These are phyloP conservation scores for Parietichytrium sp. DNA, from an alignment of 108 stramenopile species.

Conservation along the genomic window DNA sequence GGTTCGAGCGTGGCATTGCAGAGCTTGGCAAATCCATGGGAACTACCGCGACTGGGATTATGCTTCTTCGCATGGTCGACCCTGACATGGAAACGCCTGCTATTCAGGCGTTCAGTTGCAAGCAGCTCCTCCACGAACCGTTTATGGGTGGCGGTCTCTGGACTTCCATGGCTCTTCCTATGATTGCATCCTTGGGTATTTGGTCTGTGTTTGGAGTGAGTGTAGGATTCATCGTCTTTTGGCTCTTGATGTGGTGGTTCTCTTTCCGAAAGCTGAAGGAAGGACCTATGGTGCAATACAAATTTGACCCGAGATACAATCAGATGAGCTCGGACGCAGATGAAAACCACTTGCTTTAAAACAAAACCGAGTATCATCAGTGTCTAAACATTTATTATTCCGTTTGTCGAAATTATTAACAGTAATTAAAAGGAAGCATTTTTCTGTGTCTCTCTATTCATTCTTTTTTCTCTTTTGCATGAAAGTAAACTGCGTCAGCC, in stretches of 20 bases:
- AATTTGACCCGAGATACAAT: background rate
- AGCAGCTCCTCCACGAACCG: background rate
- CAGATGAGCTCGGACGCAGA: too few species aligned
- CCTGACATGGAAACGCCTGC: slow-evolving; percentile 6
- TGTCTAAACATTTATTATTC: too few species aligned
- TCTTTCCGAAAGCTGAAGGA: background rate
- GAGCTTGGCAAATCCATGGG: slow-evolving; percentile 15
- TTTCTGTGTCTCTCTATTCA: too few species aligned
- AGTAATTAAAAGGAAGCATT: too few species aligned
- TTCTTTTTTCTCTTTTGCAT: too few species aligned
- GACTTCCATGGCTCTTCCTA: slow-evolving; percentile 18
- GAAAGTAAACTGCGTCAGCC: too few species aligned
- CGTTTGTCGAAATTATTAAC: too few species aligned
- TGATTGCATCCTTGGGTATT: background rate
- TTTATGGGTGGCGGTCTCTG: slow-evolving; percentile 27
- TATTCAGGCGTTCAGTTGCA: background rate
- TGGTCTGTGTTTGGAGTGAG: background rate
- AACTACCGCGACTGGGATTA: slow-evolving; percentile 1
- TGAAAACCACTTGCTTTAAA: too few species aligned
- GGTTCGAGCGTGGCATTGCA: slow-evolving; percentile 18
- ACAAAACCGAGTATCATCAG: too few species aligned
- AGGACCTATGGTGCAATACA: background rate
- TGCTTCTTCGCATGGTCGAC: slow-evolving; percentile 30
- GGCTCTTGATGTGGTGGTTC: background rate
- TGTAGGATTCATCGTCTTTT: background rate